A percentile compares a stretch with the other conserved stretches of the same genome.
Evolutionary conservation across 208 protist species (phyloP).

Genomic region (Acanthamoeba quina): DNA sequence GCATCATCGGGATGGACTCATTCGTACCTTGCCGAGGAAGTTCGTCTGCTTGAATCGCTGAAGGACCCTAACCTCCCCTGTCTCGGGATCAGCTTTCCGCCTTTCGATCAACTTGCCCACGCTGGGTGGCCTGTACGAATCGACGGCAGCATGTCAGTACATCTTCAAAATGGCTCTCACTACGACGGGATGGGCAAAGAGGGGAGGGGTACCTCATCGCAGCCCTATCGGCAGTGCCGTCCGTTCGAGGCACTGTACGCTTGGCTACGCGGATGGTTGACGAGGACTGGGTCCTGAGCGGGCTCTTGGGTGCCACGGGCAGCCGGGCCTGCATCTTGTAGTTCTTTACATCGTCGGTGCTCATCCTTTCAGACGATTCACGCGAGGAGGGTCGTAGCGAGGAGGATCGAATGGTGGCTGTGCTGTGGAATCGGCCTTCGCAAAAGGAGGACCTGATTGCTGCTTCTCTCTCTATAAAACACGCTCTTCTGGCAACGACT

Average conservation of each 20-base stretch:
- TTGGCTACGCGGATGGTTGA: conserved; percentile 40
- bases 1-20: background rate
- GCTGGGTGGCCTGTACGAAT: background rate
- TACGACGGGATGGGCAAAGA: no score
- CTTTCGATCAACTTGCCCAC: conserved; percentile 62
- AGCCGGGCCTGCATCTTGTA: conserved; percentile 61
- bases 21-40: conserved; percentile 58
- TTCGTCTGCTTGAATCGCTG: conserved; percentile 29
- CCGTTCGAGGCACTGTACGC: background rate
- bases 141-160: background rate
- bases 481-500: background rate
- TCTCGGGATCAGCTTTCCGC: conserved; percentile 58
- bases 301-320: conserved; percentile 13
- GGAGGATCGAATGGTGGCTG: background rate
- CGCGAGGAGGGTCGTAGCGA: background rate
- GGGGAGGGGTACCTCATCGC: background rate
- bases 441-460: background rate
- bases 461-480: background rate
- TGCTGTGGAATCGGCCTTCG: background rate
- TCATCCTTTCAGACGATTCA: conserved; percentile 7
- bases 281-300: background rate
- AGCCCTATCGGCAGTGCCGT: background rate
- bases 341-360: conserved; percentile 15
- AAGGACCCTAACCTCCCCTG: conserved; percentile 13
- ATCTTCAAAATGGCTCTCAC: background rate